phyloP scores from a whole-genome alignment of 1,284 basidiomycete species.

The Macrocystidia cucumis region DNA sequence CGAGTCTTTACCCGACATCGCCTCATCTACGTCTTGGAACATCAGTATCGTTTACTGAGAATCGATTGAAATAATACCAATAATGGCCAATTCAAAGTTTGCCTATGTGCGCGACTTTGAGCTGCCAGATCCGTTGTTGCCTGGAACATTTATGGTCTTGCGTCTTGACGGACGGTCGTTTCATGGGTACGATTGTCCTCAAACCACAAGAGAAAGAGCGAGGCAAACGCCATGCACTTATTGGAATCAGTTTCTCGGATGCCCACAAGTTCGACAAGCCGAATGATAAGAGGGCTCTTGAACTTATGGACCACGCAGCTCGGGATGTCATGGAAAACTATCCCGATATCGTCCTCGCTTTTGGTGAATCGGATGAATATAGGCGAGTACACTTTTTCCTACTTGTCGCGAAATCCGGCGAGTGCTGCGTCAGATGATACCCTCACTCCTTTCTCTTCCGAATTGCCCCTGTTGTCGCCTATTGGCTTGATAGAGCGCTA shows the following conservation, averaged over 20 bases:
- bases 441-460: too few species aligned
- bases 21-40: not conserved
- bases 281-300: slow-evolving; percentile 82
- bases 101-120: slow-evolving; percentile 92
- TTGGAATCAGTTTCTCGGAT: slow-evolving; percentile 69
- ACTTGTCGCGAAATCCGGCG: not conserved
- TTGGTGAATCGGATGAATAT: slow-evolving; percentile 97
- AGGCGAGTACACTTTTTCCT: slow-evolving; percentile 45
- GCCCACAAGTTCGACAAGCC: slow-evolving; percentile 83
- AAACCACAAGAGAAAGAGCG: too few species aligned
- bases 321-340: slow-evolving; percentile 76
- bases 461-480: too few species aligned
- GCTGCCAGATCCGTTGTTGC: slow-evolving; percentile 81
- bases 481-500: too few species aligned
- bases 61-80: slow-evolving; percentile 6
- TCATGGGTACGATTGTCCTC: slow-evolving; percentile 56
- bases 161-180: slow-evolving; percentile 94
- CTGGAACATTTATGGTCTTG: slow-evolving; percentile 80
- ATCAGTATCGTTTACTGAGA: slow-evolving; percentile 3
- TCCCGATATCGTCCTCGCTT: slow-evolving; percentile 78
- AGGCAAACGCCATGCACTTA: slow-evolving; percentile 6
- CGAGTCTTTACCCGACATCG: not conserved
- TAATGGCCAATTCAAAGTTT: slow-evolving; percentile 86
- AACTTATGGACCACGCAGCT: slow-evolving; percentile 92
- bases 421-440: too few species aligned